A percentile compares a stretch with the other conserved stretches of the same genome.
These are phyloP conservation scores for Rhynchospora pubera DNA, from an alignment of 176 grass and related monocot genomes.

Conservation along the genomic window DNA sequence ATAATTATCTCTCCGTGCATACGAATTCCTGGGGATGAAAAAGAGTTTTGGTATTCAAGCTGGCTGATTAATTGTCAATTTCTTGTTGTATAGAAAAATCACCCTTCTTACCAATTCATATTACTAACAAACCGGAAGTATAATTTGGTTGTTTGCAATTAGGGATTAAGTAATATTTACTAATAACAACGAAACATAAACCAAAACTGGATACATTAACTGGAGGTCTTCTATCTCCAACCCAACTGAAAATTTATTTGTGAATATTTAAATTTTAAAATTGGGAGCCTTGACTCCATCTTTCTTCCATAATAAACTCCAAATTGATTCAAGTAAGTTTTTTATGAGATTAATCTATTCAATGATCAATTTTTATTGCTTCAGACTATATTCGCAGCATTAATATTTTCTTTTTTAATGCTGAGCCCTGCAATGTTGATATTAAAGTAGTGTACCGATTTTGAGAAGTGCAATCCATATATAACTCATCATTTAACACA, in stretches of 20 bases:
- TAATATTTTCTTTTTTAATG: neutral
- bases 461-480: neutral
- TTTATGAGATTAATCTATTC: neutral
- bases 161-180: neutral
- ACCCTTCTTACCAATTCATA: neutral
- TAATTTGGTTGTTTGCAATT: neutral
- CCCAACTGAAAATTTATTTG: too few relatives aligned
- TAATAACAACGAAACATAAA: neutral
- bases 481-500: neutral
- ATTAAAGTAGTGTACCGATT: neutral
- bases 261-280: too few relatives aligned
- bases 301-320: too few relatives aligned
- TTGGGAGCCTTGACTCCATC: too few relatives aligned
- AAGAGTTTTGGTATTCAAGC: neutral
- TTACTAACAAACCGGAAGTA: neutral
- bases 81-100: neutral
- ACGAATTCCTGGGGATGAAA: neutral
- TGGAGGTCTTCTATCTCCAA: too few relatives aligned
- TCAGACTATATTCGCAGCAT: neutral
- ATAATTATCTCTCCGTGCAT: neutral
- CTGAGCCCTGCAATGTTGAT: neutral
- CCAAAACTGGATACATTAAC: too few relatives aligned
- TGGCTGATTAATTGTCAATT: neutral
- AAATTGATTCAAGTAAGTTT: neutral
- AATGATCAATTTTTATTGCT: neutral